These are phyloP conservation scores for Gynandropsis gynandra DNA, from an alignment of 345 rosid species.

Conservation along the genomic window DNA sequence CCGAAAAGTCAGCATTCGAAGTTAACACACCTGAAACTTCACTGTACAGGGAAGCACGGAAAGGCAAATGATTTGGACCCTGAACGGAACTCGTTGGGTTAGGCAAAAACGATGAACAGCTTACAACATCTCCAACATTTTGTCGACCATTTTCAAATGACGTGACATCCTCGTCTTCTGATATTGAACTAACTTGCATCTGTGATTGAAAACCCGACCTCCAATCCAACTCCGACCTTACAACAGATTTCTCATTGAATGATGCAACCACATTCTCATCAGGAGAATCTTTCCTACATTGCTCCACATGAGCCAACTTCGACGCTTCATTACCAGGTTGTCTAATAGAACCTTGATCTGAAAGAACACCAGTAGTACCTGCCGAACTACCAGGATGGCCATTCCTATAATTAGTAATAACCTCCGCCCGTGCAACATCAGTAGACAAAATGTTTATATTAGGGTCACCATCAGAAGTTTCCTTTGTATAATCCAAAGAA, in stretches of 20 bases:
- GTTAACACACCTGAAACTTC: constrained; percentile 24
- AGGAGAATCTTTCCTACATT: constrained; percentile 27
- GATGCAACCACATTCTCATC: too few species aligned
- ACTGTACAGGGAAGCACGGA: constrained; percentile 37
- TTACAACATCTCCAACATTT: constrained; percentile 52
- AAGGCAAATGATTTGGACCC: constrained; percentile 35
- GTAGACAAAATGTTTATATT: constrained; percentile 28
- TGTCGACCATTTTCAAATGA: constrained; percentile 57
- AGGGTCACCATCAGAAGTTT: constrained; percentile 20
- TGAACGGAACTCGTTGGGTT: constrained; percentile 37
- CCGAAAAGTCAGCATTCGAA: constrained; percentile 32
- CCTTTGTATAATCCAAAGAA: constrained; percentile 23
- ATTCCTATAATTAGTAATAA: constrained; percentile 28
- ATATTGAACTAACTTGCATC: constrained; percentile 16
- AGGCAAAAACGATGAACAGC: constrained; percentile 31
- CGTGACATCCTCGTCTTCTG: constrained; percentile 52
- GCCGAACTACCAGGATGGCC: constrained; percentile 29
- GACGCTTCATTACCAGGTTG: constrained; percentile 32
- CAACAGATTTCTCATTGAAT: constrained; percentile 21
- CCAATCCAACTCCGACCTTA: constrained; percentile 34
- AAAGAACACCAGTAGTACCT: constrained; percentile 23
- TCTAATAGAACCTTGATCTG: constrained; percentile 40
- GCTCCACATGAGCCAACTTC: constrained; percentile 31
- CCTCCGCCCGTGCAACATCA: constrained; percentile 36
- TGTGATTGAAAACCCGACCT: constrained; percentile 30